phyloP scores from a whole-genome alignment of 768 basidiomycete species.

The Mycena metata region DNA sequence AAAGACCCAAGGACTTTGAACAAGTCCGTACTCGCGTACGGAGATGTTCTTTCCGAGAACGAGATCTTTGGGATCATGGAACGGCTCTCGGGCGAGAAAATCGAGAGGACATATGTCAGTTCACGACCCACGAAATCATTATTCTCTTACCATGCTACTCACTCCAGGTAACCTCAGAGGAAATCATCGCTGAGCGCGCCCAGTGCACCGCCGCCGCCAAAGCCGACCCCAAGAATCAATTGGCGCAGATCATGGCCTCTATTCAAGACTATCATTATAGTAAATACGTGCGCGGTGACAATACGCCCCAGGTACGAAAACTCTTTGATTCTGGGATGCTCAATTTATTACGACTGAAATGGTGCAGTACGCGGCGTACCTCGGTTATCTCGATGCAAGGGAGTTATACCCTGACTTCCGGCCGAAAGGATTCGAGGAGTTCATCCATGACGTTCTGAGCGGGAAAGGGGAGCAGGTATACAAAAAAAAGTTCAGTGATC shows the following conservation, averaged over 20 bases:
- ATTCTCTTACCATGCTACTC: not conserved
- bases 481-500: not conserved
- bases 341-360: too few species aligned
- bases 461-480: conserved; percentile 5
- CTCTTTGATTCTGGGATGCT: too few species aligned
- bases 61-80: conserved; percentile 43
- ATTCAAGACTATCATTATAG: conserved; percentile 39
- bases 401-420: conserved; percentile 47
- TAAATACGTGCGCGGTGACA: conserved; percentile 47
- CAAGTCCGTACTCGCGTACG: conserved; percentile 44
- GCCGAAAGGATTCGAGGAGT: conserved; percentile 16
- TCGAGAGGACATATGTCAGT: conserved; percentile 29
- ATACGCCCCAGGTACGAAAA: conserved; percentile 35
- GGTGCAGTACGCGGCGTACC: conserved; percentile 32
- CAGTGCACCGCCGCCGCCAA: not conserved
- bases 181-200: conserved; percentile 13
- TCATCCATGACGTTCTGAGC: conserved; percentile 13
- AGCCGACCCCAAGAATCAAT: not conserved
- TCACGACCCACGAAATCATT: too few species aligned
- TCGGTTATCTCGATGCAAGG: conserved; percentile 46
- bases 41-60: conserved; percentile 43
- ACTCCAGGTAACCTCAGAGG: conserved; percentile 18
- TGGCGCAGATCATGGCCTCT: too few species aligned
- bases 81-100: conserved; percentile 42
- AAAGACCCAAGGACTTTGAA: conserved; percentile 49